These are phyloP conservation scores for Dothistroma pini DNA, from an alignment of 2,329 filamentous ascomycete genomes.

Conservation along the genomic window DNA sequence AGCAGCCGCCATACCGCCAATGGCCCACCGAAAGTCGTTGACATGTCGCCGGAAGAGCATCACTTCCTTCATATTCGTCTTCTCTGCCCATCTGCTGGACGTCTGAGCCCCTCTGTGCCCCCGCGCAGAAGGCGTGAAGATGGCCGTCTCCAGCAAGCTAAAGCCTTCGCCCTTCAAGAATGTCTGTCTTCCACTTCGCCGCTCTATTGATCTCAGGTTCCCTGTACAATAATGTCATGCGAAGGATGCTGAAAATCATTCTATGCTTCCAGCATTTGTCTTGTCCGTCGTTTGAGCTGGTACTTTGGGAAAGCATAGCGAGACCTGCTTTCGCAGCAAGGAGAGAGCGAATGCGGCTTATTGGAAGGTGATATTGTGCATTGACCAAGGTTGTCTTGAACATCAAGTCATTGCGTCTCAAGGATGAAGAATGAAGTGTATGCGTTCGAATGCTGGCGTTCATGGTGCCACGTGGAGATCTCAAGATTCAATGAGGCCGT, in stretches of 20 bases:
- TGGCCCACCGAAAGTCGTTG: constrained; percentile 27
- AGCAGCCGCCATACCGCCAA: constrained; percentile 22
- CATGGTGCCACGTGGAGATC: too few relatives aligned
- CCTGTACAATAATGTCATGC: constrained; percentile 39
- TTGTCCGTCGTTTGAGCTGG: background rate
- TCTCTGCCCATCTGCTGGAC: constrained; percentile 24
- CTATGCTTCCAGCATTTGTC: background rate
- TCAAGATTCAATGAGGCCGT: too few relatives aligned
- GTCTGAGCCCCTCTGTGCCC: constrained; percentile 24
- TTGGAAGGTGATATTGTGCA: too few relatives aligned
- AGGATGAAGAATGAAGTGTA: too few relatives aligned
- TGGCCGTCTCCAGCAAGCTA: constrained; percentile 23
- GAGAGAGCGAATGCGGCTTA: background rate
- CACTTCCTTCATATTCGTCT: constrained; percentile 26
- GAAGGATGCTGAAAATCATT: constrained; percentile 33
- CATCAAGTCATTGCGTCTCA: too few relatives aligned
- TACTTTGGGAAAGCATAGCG: background rate
- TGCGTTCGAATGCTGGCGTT: too few relatives aligned
- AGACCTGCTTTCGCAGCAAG: background rate
- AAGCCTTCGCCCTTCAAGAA: constrained; percentile 32
- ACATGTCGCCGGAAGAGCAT: constrained; percentile 27
- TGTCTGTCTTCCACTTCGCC: constrained; percentile 39
- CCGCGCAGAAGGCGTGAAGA: constrained; percentile 24
- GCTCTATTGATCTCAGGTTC: constrained; percentile 40
- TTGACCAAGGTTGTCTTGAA: too few relatives aligned